Evolutionary conservation across 164 flowering plant genomes (phyloP).

Genomic region (Echeveria elegans): DNA sequence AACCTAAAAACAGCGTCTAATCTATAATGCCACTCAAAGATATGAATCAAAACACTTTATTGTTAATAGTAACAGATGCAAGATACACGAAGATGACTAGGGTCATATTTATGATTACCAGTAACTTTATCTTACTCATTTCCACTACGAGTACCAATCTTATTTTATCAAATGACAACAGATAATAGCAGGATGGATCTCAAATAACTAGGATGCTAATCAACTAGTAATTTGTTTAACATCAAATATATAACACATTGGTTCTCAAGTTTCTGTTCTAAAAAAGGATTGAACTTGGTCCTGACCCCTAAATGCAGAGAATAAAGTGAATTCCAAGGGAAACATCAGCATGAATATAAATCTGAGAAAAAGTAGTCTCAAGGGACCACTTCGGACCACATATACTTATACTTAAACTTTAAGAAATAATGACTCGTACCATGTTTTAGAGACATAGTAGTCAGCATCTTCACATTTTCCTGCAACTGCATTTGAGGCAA

Average conservation of each 20-base stretch:
- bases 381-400: background rate
- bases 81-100: background rate
- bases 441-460: constrained; percentile 65
- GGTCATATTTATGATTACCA: background rate
- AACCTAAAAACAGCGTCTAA: background rate
- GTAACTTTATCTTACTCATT: background rate
- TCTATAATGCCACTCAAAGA: background rate
- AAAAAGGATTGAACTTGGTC: too few relatives aligned
- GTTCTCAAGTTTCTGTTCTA: too few relatives aligned
- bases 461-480: constrained; percentile 57
- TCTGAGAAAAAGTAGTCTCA: background rate
- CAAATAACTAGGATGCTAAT: too few relatives aligned
- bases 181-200: background rate
- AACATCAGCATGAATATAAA: background rate
- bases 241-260: too few relatives aligned
- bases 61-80: background rate
- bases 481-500: constrained; percentile 66
- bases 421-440: constrained; percentile 31
- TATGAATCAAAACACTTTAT: background rate
- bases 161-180: background rate
- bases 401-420: background rate
- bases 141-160: background rate
- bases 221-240: background rate
- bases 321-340: background rate
- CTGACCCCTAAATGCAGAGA: too few relatives aligned